Conservation (phyloP, 2,329 filamentous ascomycete genomes). For the Phialophora tarda region DNA sequence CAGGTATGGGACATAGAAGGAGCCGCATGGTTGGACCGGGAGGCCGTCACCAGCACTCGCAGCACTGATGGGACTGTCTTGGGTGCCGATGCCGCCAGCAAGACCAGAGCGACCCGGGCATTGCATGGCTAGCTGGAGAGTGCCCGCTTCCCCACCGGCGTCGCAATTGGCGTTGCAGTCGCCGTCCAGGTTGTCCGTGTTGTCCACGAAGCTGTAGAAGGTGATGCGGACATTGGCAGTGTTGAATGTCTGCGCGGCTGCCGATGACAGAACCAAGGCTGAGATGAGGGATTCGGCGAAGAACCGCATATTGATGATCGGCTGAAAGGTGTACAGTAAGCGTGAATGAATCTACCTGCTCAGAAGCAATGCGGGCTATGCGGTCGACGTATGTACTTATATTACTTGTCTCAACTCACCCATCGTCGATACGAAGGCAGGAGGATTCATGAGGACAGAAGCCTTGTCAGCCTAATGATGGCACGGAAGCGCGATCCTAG, state of each 20-base stretch:
- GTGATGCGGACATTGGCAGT: slow-evolving; percentile 18
- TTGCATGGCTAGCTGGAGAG: slow-evolving; percentile 1
- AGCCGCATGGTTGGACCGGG: slow-evolving; percentile 9
- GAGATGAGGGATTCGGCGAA: neutral
- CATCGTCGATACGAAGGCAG: neutral
- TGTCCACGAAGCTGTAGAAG: slow-evolving; percentile 20
- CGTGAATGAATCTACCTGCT: neutral
- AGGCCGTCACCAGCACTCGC: slow-evolving; percentile 15
- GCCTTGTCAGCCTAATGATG: neutral
- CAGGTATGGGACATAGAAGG: slow-evolving; percentile 16
- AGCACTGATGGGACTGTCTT: slow-evolving; percentile 17
- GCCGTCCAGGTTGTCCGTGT: slow-evolving; percentile 16
- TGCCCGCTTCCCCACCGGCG: slow-evolving; percentile 13
- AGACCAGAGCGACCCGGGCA: slow-evolving; percentile 15
- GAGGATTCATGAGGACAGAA: neutral
- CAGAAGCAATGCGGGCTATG: neutral
- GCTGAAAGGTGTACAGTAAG: neutral
- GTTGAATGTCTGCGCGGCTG: slow-evolving; percentile 9
- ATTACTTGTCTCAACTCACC: neutral
- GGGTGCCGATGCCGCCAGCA: slow-evolving; percentile 8
- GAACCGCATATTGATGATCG: neutral
- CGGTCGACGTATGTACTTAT: neutral
- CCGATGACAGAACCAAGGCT: slow-evolving; percentile 8
- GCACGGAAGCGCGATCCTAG: neutral
- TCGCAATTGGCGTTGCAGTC: slow-evolving; percentile 18